Percentiles rank a stretch among this genome's conserved stretches.
Evolutionary conservation across 441 rosid genomes (phyloP).

Genomic region (Populus hybrid): DNA sequence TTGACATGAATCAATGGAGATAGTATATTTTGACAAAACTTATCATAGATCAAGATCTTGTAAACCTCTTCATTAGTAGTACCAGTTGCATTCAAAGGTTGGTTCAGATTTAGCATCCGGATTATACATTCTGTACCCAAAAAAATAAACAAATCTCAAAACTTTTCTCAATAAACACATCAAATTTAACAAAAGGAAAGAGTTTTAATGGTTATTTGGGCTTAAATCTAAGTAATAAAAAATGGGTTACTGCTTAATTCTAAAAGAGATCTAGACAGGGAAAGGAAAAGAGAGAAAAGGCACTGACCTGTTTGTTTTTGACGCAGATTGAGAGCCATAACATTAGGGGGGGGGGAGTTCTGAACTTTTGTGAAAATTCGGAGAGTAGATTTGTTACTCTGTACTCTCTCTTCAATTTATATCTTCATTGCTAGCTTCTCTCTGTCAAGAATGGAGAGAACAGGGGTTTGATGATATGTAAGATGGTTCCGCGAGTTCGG

Average conservation of each 20-base stretch:
- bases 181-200: too few species aligned
- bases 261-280: conserved; percentile 1
- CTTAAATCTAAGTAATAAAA: neutral
- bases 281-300: neutral
- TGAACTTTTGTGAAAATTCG: neutral
- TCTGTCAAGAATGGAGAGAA: neutral
- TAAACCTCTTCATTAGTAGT: conserved; percentile 82
- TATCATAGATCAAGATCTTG: conserved; percentile 91
- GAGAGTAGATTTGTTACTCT: neutral
- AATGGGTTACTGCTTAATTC: neutral
- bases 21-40: conserved; percentile 76
- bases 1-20: conserved; percentile 96
- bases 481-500: neutral
- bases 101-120: conserved; percentile 92
- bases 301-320: conserved; percentile 76
- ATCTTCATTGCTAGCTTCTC: neutral
- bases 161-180: neutral
- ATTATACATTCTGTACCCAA: conserved; percentile 63
- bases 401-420: neutral
- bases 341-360: neutral
- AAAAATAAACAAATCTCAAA: too few species aligned
- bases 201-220: neutral
- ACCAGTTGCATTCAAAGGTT: conserved; percentile 71
- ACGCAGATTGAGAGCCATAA: conserved; percentile 92
- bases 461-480: neutral